phyloP scores from a whole-genome alignment of 2,329 filamentous ascomycete species.

The Phoma herbarum region DNA sequence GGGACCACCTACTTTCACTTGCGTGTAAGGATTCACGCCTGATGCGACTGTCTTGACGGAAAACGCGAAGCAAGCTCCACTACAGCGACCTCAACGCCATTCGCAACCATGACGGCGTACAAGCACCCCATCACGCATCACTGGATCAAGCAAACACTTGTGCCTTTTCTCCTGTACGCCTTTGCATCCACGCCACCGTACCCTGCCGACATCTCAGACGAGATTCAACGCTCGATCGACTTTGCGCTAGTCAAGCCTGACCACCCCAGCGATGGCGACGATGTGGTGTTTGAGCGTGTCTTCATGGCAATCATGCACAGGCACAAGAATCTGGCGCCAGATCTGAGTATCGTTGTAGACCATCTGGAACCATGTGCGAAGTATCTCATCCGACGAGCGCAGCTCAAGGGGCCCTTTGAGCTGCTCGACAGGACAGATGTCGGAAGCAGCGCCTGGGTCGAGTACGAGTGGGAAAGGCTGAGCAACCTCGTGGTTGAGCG shows the following conservation, averaged over 20 bases:
- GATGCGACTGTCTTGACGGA: background rate
- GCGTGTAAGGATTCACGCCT: background rate
- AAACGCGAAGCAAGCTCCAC: background rate
- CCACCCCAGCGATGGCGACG: slow-evolving; percentile 20
- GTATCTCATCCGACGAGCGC: slow-evolving; percentile 24
- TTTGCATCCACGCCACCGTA: slow-evolving; percentile 17
- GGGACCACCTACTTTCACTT: background rate
- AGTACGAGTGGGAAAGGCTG: slow-evolving; percentile 11
- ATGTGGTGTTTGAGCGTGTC: slow-evolving; percentile 26
- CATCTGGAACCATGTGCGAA: slow-evolving; percentile 21
- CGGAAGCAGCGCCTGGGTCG: slow-evolving; percentile 19
- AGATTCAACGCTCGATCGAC: slow-evolving; percentile 11
- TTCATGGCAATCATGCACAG: slow-evolving; percentile 22
- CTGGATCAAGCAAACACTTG: slow-evolving; percentile 24
- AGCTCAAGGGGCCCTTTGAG: slow-evolving; percentile 26
- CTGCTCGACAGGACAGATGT: slow-evolving; percentile 16
- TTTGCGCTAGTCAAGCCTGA: slow-evolving; percentile 13
- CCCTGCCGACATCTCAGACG: slow-evolving; percentile 11
- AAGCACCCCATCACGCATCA: slow-evolving; percentile 13
- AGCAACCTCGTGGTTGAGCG: background rate
- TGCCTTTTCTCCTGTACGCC: slow-evolving; percentile 24
- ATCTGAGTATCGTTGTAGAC: slow-evolving; percentile 12
- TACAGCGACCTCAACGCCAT: background rate
- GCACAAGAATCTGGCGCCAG: slow-evolving; percentile 12
- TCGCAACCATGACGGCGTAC: slow-evolving; percentile 6